Evolutionary conservation across 306 rosid species (phyloP).

Genomic region (Abrus pulchellus): DNA sequence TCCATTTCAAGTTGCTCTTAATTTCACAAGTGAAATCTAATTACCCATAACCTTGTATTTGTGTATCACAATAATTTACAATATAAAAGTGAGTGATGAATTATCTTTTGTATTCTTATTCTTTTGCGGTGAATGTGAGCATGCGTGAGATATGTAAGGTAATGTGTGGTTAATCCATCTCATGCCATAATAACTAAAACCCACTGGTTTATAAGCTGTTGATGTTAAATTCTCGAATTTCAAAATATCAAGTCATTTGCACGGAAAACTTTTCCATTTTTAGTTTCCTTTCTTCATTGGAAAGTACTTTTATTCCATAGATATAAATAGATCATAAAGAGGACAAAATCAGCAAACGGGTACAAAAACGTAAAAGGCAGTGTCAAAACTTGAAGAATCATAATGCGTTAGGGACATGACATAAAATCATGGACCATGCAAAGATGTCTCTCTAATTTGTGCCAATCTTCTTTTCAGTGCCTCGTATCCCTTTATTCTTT

Average conservation of each 20-base stretch:
- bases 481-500: conserved; percentile 41
- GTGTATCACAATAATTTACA: background rate
- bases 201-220: background rate
- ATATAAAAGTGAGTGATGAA: background rate
- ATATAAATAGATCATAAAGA: conserved; percentile 30
- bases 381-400: conserved; percentile 50
- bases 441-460: conserved; percentile 50
- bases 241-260: background rate
- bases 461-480: conserved; percentile 57
- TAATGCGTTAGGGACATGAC: conserved; percentile 53
- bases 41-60: background rate
- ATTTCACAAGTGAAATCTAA: background rate
- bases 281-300: conserved; percentile 35
- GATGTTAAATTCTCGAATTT: background rate
- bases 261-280: conserved; percentile 5
- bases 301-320: conserved; percentile 45
- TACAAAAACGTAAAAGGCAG: conserved; percentile 38
- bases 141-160: no score
- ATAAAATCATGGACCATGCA: background rate
- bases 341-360: conserved; percentile 29
- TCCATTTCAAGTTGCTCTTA: background rate
- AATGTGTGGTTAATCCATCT: background rate
- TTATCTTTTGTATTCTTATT: background rate
- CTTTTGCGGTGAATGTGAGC: background rate
- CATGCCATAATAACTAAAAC: background rate